Base-by-base conservation (phyloP, 2,329 filamentous ascomycete species). In the Penicillium freii region DNA sequence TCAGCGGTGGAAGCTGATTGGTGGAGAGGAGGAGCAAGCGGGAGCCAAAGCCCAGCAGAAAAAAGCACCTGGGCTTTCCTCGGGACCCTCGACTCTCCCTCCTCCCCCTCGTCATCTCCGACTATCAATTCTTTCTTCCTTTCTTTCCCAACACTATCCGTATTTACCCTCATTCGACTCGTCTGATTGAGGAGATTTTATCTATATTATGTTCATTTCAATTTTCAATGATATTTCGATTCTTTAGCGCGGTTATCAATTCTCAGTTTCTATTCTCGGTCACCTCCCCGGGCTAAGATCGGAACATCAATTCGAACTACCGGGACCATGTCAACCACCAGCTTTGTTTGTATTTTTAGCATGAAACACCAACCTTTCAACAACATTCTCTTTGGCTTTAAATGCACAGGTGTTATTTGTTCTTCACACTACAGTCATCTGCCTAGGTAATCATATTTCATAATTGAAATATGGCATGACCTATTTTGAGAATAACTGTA, bases 161-260 rank as follows among this genome's bases (percentile, higher is more conserved):
- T 89, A 82, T 80, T 85, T 86, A 81, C 84, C 84, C 86, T 90
- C 81, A 68, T 86, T 87, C 68, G 79, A 77, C 76, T 85, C 85
- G 77, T 73, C 73, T 42, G 48, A 54, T 50, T 43, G 56, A 61
- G 75, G 62, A 73, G 78, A 73, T 78, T 75, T 44, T 69, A 64
- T 7, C 13, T 43, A 23, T 4, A 17, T 19, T 19, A 23, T 8
- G 0, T 15, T 6, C 0, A 23, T 31, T 40, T 27, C 15, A 34
- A 17, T 5, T 13, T 11, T 3, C 6, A 69, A 70, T 10, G 1
- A 15, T 15, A n/a, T 5, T 5, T 25, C 15, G 19, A 15, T 17
- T 3, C 8, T 31, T 42, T 23, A 31, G 23, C 25, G 9, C 36
- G 4, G 42, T 50, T 61, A 65, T 64, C 62, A 67, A 60, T 45